Evolutionary conservation across 352 stramenopile genomes (phyloP), one percentile per base, ranked within the genome.

Genomic region (Globisporangium viniferum): DNA sequence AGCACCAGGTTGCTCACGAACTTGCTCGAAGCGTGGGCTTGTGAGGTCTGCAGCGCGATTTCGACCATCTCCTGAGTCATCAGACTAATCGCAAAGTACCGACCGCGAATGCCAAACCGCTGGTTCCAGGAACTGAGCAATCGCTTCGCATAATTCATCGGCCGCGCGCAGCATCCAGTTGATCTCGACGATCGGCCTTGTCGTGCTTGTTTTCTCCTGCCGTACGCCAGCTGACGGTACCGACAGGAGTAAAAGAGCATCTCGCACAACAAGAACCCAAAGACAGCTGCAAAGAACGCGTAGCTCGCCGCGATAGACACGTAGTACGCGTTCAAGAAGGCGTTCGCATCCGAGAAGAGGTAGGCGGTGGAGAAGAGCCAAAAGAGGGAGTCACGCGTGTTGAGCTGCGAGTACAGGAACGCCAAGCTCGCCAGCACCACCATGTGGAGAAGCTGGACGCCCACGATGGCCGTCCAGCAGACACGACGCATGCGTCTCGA

Each of bases 21-120:
- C 61, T 67, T 67, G 61, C 61, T 67, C 49, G 61, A 60, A 2
- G 49, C 61, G 35, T 67, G 27, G 27, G 61, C 61, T n/a, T 67
- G 61, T 2, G 49, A 67, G 8, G 49, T 60, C 61, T 67, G 61
- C 6, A 60, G 49, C 2, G 49, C 61, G 22, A 67, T 67, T 35
- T 60, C 61, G 12, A 67, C 22, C 3, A 20, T 36, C 49, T 67
- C 61, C 22, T 67, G 49, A 39, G 35, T 14, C 61, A 67, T 67
- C 31, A 67, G 49, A 20, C 44, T n/a, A 33, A 67, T 22, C 3
- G 24, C 22, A 46, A 67, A 67, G 61, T 67, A 67, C n/a, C 49
- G 61, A 1, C 61, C 61, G 22, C 61, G 61, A 36, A 67, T 67
- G 10, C 61, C 61, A 18, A 67, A 67, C 6, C 10, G 46, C 20